Percentiles rank a stretch among this genome's conserved stretches.
phyloP scores from a whole-genome alignment of 352 stramenopile species.

The Pythium rhizo-oryzae region DNA sequence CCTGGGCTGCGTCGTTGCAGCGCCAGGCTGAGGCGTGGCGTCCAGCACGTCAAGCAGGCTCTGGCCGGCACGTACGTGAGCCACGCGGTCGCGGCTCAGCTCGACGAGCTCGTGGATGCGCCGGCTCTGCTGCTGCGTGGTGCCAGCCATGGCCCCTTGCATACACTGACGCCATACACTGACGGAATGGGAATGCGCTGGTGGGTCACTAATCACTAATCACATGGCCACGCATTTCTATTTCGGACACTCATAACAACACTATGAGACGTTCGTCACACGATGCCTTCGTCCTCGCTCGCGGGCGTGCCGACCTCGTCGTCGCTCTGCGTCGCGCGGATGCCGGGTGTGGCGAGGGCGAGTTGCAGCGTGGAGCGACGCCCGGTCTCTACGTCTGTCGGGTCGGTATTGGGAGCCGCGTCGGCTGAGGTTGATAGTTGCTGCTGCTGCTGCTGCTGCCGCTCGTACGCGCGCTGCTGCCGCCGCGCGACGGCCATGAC shows the following conservation, averaged over 20 bases:
- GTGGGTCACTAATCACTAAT: too few species aligned
- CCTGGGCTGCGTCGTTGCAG: neutral
- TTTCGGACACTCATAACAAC: conserved; percentile 12
- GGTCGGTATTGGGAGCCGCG: neutral
- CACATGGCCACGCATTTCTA: neutral
- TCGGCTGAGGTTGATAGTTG: neutral
- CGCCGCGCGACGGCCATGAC: conserved; percentile 24
- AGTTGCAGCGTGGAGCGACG: neutral
- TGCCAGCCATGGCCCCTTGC: conserved; percentile 3
- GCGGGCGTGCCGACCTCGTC: conserved; percentile 16
- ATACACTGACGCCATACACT: too few species aligned
- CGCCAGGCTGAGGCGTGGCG: neutral
- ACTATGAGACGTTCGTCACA: conserved; percentile 4
- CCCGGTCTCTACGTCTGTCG: conserved; percentile 9
- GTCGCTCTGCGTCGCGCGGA: conserved; percentile 10
- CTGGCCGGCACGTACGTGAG: conserved; percentile 56
- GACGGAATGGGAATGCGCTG: too few species aligned
- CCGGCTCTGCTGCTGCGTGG: conserved; percentile 35
- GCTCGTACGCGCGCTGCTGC: conserved; percentile 28
- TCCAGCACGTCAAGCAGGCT: conserved; percentile 46
- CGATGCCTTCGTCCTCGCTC: conserved; percentile 23
- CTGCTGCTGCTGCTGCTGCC: conserved; percentile 7
- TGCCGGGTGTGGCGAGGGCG: neutral
- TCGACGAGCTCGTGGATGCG: conserved; percentile 66
- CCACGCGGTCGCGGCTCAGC: conserved; percentile 55